A percentile compares a stretch with the other conserved stretches of the same genome.
Evolutionary conservation across 768 basidiomycete species (phyloP).

Genomic region (Suillus decipiens): DNA sequence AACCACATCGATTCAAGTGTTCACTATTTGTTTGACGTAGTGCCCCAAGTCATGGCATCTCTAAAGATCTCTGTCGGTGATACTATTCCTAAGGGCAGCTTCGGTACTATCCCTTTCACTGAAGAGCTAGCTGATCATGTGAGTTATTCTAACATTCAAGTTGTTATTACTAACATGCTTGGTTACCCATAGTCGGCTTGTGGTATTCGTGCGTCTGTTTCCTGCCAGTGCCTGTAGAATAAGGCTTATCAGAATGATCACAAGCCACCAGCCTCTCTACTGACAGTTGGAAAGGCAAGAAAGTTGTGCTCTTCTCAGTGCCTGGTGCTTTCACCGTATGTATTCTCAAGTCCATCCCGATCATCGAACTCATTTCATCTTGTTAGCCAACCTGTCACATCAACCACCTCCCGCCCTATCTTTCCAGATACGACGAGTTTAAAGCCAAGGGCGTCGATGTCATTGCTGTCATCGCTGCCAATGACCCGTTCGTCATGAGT

Average conservation of each 20-base stretch:
- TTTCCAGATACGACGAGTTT: conserved; percentile 48
- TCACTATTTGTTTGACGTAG: background rate
- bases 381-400: conserved; percentile 43
- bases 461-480: conserved; percentile 57
- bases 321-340: conserved; percentile 82
- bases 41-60: conserved; percentile 11
- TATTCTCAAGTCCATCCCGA: conserved; percentile 5
- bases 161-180: conserved; percentile 5
- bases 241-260: background rate
- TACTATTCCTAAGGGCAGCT: conserved; percentile 46
- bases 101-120: conserved; percentile 59
- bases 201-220: conserved; percentile 55
- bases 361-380: background rate
- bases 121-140: conserved; percentile 64
- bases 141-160: conserved; percentile 24
- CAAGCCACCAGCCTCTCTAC: conserved; percentile 57
- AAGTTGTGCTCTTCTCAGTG: conserved; percentile 75
- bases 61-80: conserved; percentile 53
- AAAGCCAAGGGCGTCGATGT: conserved; percentile 54
- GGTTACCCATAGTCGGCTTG: conserved; percentile 49
- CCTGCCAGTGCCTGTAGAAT: background rate
- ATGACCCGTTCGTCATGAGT: conserved; percentile 60
- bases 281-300: conserved; percentile 77
- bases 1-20: background rate
- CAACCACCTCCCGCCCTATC: conserved; percentile 48